Base-by-base conservation (phyloP, 2,329 filamentous ascomycete species). In the Aspergillus glaucus region DNA sequence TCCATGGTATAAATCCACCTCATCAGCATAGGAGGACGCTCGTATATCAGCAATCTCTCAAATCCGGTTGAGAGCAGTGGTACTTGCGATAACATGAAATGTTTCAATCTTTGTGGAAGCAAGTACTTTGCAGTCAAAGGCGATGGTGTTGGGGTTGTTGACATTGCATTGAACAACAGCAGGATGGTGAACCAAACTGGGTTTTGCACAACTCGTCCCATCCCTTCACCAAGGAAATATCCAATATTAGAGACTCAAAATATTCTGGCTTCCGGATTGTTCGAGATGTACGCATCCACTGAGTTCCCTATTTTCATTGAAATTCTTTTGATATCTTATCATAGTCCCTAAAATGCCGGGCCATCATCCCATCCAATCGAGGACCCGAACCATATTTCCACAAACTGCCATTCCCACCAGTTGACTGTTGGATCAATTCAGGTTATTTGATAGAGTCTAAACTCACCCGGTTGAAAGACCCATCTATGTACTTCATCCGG, bases 301-400 rank as follows among this genome's bases (percentile, higher is more conserved):
- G 34, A 19, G 15, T 7, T 42, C 39, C 21, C 28, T 26, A n/a
- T 43, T 39, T 19, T 30, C 6, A 49, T 17, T 44, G 22, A 21
- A 19, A 36, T 42, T 42, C 42, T 49, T 49, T 2, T 36, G 7
- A 36, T 3, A 39, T 49, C 19, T 36, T 28, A 9, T 12, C 9
- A 48, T 39, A 54, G 52, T 43, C 43, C 44, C 41, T 44, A 21
- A 54, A 52, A 36, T 54, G 50, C 45, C 50, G 50, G 50, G 50
- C 52, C 15, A 54, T 54, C 46, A 44, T 48, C 41, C 47, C 52
- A 22, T 42, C 44, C 26, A 52, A 52, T 39, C 32, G 52, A 42
- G 44, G 52, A 32, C 47, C 47, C 28, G 50, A 52, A 46, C 50
- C 52, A 37, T 54, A 47, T 43, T 52, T 54, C 34, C 21, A 42